phyloP scores from a whole-genome alignment of 257 asterid genomes.

The Buddleja alternifolia region DNA sequence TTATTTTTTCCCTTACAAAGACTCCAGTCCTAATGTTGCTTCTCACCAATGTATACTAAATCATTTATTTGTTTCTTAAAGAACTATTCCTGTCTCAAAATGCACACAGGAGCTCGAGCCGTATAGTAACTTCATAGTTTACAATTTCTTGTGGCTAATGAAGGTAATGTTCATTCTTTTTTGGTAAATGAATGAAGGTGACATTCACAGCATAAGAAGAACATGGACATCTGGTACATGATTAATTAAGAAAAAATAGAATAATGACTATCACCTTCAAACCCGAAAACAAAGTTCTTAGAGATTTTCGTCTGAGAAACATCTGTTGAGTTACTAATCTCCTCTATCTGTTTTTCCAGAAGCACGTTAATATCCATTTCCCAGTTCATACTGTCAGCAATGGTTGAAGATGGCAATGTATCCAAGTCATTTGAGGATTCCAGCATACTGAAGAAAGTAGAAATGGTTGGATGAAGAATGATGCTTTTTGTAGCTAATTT shows the following conservation, averaged over 20 bases:
- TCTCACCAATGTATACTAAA: conserved; percentile 9
- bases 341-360: conserved; percentile 54
- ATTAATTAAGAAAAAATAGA: conserved; percentile 2
- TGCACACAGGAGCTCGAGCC: background rate
- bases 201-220: conserved; percentile 3
- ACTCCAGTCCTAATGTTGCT: conserved; percentile 7
- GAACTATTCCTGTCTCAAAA: background rate
- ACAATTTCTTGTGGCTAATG: conserved; percentile 14
- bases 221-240: background rate
- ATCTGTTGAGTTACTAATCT: conserved; percentile 46
- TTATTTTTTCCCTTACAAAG: conserved; percentile 16
- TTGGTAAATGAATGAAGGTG: background rate
- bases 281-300: conserved; percentile 23
- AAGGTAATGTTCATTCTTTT: background rate
- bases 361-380: conserved; percentile 51
- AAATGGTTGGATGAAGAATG: conserved; percentile 51
- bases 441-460: conserved; percentile 48
- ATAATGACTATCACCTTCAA: conserved; percentile 40
- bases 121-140: conserved; percentile 6
- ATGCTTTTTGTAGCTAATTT: conserved; percentile 48
- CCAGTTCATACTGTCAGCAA: conserved; percentile 40
- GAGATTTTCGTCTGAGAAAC: conserved; percentile 24
- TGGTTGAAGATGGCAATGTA: conserved; percentile 23
- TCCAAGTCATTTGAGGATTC: conserved; percentile 35
- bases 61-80: background rate